These are phyloP conservation scores for Tricholoma saponaceum DNA, from an alignment of 768 basidiomycete genomes.

Conservation along the genomic window DNA sequence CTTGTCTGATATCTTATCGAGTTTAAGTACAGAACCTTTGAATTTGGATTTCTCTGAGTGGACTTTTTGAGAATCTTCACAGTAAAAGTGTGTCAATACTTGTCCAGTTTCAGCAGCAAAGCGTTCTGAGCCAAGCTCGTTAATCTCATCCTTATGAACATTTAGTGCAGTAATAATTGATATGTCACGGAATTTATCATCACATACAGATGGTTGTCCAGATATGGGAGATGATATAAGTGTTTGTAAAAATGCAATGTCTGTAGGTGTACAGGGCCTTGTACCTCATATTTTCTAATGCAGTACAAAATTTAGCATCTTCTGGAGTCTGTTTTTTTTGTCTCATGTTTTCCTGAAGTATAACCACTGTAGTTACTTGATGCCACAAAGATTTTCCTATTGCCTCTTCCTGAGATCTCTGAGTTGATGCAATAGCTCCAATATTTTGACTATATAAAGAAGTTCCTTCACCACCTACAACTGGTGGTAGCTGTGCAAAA, in stretches of 20 bases:
- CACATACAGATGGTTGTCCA: conserved; percentile 1
- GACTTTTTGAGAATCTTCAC: conserved; percentile 12
- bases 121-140: conserved; percentile 19
- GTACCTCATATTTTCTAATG: conserved; percentile 36
- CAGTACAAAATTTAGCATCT: conserved; percentile 19
- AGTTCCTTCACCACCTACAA: background rate
- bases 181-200: conserved; percentile 21
- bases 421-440: background rate
- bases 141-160: conserved; percentile 27
- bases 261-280: conserved; percentile 32
- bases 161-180: conserved; percentile 31
- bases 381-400: conserved; percentile 21
- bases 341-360: background rate
- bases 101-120: conserved; percentile 26
- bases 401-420: background rate
- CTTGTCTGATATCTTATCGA: background rate
- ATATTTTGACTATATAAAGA: background rate
- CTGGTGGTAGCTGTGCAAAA: conserved; percentile 1
- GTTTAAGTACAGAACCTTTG: background rate
- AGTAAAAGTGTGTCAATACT: conserved; percentile 22
- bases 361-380: conserved; percentile 14
- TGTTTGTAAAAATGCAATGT: conserved; percentile 30
- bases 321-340: background rate
- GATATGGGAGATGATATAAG: conserved; percentile 14
- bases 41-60: background rate